Evolutionary conservation across 257 asterid genomes (phyloP), one percentile per base, ranked within the genome.

Genomic region (Linderniella brevidens): DNA sequence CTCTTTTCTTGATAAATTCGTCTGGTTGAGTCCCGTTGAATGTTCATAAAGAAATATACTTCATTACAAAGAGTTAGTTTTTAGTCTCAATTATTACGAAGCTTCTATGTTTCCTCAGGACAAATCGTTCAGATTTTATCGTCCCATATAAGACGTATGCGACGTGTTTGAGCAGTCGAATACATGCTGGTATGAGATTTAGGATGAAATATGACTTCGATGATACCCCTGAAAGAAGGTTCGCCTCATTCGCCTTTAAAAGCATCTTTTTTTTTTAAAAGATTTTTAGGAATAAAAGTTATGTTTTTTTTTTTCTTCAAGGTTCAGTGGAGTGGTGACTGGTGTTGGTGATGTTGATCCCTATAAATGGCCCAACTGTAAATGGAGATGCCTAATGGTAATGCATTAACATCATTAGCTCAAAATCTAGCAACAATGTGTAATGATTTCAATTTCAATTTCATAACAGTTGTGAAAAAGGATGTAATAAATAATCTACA

Each of bases 151-250:
- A 71, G 45, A 81, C 79, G 56, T 85, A 75, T 20, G 67, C 64
- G 51, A 90, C 76, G 65, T 58, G 76, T 55, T 25, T 25, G 32
- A 25, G 32, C 32, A 8, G 48, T 46, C 51, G 12, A 16, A 62
- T 79, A 60, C 80, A 87, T 46, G 67, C 73, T 19, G 96, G 96
- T 58, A 73, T 87, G 47, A 71, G 92, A 68, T 85, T 90, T 71
- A 81, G 79, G 66, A 72, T 85, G 88, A 69, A 72, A 71, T 70
- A 78, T 37, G 90, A 85, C 73, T 44, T 85, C 62, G 99, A 90
- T 37, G 96, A 85, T 71, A 74, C 96, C 67, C 86, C 94, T 0
- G 96, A 86, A 52, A 85, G 93, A 77, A 85, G 93, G 99, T 85
- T 18, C 12, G 3, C 7, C 17, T 46, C 18, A n/a, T 44, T 44